Evolutionary conservation across 2,329 filamentous ascomycete genomes (phyloP).

Genomic region (Botrytis galanthina): DNA sequence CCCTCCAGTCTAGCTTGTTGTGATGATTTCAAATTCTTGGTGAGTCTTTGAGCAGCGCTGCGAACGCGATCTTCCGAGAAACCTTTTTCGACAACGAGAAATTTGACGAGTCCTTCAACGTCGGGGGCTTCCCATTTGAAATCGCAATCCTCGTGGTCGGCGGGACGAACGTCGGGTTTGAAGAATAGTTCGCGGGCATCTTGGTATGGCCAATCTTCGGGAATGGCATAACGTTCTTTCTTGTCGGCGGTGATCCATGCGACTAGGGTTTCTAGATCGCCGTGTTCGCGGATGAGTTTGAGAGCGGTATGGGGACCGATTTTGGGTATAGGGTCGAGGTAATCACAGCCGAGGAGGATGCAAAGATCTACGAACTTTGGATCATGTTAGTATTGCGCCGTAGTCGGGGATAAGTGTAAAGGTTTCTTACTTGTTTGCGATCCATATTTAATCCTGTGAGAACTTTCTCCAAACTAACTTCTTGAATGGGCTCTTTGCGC

Average conservation of each 20-base stretch:
- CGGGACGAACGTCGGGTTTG: conserved; percentile 79
- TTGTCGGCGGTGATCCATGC: conserved; percentile 73
- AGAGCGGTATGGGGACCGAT: conserved; percentile 88
- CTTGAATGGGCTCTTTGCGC: conserved; percentile 94
- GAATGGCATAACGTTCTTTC: conserved; percentile 78
- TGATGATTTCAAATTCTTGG: conserved; percentile 86
- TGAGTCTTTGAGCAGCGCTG: conserved; percentile 70
- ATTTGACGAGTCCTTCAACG: conserved; percentile 83
- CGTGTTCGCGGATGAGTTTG: conserved; percentile 91
- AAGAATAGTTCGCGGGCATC: conserved; percentile 92
- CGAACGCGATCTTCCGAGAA: conserved; percentile 95
- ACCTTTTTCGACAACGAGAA: conserved; percentile 88
- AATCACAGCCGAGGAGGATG: conserved; percentile 96
- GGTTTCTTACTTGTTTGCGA: conserved; percentile 64
- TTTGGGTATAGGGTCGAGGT: conserved; percentile 94
- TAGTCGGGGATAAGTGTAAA: neutral
- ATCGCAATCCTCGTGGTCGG: conserved; percentile 83
- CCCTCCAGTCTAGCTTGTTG: conserved; percentile 92
- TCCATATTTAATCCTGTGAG: conserved; percentile 88
- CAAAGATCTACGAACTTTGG: conserved; percentile 91
- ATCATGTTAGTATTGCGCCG: conserved; percentile 15
- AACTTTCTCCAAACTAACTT: conserved; percentile 85
- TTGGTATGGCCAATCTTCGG: conserved; percentile 94
- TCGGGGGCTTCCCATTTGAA: conserved; percentile 98
- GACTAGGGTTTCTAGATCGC: conserved; percentile 81